Evolutionary conservation across 2,329 filamentous ascomycete genomes (phyloP), one percentile per base, ranked within the genome.

Genomic region (Cladosporium sp.): DNA sequence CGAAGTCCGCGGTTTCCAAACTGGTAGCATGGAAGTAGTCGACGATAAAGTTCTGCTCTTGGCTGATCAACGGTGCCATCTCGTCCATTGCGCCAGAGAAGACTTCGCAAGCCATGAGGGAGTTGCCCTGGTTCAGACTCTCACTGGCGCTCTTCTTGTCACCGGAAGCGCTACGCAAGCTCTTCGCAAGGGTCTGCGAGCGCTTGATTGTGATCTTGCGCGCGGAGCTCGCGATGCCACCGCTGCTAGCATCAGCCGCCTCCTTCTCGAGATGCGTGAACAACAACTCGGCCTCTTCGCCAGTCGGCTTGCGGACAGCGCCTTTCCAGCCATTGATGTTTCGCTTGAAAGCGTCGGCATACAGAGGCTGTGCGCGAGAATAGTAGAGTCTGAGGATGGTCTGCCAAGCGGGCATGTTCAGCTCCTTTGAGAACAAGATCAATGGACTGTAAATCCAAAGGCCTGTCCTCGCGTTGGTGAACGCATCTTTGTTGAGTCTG

Each of bases 1-100:
- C 79, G 65, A 96, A 97, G 65, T 96, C 91, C 13, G 81, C 72
- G 34, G 83, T 85, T 62, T 90, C 85, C 28, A 92, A 77, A 2
- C 89, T 95, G n/a, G 86, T 88, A 22, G 93, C 83, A 62, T 97
- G 92, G 78, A 97, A 97, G 69, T 96, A 93, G 61, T 95, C 89
- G n/a, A 95, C 84, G 45, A 96, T 77, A 66, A 97, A 98, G 66
- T 96, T 97, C 68, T 98, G 92, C 71, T 98, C 93, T 68, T 92
- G 91, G 61, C 89, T 85, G 54, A 96, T 84, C 52, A 95, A 78
- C 5, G 86, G 88, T 42, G 91, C 74, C 58, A 93, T 81, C 63
- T 96, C 89, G 53, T 93, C 86, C 56, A 96, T 72, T 10, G 89
- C 83, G 35, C 84, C 84, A 0, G 82, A 78, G 69, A 97, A 95